Conservation (phyloP, 768 basidiomycete genomes). For the Lepiota venenata region DNA sequence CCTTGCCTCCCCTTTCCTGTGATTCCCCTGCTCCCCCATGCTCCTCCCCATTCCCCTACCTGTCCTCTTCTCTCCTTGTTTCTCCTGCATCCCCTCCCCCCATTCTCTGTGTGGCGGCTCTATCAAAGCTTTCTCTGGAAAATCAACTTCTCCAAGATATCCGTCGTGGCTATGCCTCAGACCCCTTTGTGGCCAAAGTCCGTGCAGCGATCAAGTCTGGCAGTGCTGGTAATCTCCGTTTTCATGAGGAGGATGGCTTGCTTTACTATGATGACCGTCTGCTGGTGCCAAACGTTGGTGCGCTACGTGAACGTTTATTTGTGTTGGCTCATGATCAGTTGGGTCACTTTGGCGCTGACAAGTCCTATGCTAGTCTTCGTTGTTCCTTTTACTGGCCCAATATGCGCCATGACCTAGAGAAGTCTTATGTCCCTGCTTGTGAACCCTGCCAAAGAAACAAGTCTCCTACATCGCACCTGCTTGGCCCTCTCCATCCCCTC, state of each 20-base stretch:
- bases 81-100: no score
- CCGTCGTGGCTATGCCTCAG: no score
- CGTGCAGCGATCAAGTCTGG: no score
- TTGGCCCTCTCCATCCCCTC: slow-evolving; percentile 27
- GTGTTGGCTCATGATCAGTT: slow-evolving; percentile 24
- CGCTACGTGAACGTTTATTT: slow-evolving; percentile 20
- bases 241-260: slow-evolving; percentile 13
- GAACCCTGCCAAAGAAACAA: slow-evolving; percentile 34
- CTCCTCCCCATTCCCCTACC: no score
- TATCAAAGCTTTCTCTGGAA: no score
- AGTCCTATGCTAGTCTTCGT: slow-evolving; percentile 21
- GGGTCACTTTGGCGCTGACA: slow-evolving; percentile 32
- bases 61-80: no score
- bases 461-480: slow-evolving; percentile 14
- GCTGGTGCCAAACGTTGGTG: slow-evolving; percentile 19
- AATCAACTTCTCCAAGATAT: no score
- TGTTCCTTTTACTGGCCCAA: slow-evolving; percentile 28
- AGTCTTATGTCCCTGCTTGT: slow-evolving; percentile 29
- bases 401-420: slow-evolving; percentile 28
- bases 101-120: no score
- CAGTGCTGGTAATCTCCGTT: background rate
- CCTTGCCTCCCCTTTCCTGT: no score
- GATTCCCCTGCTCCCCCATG: no score
- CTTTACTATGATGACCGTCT: slow-evolving; percentile 21
- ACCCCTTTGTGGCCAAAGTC: no score